phyloP scores from a whole-genome alignment of 495 filamentous ascomycete species.

The Paragyromitra xinjiangensis region DNA sequence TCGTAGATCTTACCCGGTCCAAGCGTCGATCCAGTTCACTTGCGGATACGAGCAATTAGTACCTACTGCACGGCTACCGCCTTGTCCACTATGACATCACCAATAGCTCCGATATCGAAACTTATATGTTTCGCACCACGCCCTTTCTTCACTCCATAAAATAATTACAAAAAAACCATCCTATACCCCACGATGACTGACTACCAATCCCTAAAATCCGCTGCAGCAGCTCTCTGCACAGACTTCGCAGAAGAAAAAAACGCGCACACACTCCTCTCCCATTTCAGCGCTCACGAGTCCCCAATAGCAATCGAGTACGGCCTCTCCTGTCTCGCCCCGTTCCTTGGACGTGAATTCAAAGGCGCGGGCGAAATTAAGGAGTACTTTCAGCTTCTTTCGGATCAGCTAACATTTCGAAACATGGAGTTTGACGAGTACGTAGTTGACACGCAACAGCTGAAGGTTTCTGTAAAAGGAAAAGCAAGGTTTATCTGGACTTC shows the following conservation, averaged over 20 bases:
- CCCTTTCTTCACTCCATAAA: background rate
- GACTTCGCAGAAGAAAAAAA: conserved; percentile 61
- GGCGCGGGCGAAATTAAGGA: conserved; percentile 62
- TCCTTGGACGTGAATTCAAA: conserved; percentile 66
- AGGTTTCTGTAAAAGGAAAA: conserved; percentile 63
- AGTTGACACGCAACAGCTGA: conserved; percentile 61
- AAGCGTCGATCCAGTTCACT: background rate
- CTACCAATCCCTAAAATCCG: conserved; percentile 60
- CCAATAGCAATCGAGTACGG: conserved; percentile 67
- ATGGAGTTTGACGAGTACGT: conserved; percentile 67
- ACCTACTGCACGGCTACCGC: background rate
- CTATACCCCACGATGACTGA: conserved; percentile 18
- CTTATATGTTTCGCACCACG: background rate
- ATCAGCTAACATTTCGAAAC: conserved; percentile 61
- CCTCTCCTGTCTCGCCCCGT: conserved; percentile 64
- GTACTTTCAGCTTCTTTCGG: conserved; percentile 64
- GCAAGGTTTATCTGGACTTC: conserved; percentile 64
- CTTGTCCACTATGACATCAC: conserved; percentile 40
- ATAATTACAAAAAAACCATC: background rate
- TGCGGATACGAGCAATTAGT: background rate
- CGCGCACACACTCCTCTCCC: conserved; percentile 59
- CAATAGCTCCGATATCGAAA: conserved; percentile 1
- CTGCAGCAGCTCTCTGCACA: conserved; percentile 62
- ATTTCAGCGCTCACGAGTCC: conserved; percentile 63
- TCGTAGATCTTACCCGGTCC: conserved; percentile 14